Conservation (phyloP, 495 filamentous ascomycete genomes). For the Penicillium dipodomyicola region DNA sequence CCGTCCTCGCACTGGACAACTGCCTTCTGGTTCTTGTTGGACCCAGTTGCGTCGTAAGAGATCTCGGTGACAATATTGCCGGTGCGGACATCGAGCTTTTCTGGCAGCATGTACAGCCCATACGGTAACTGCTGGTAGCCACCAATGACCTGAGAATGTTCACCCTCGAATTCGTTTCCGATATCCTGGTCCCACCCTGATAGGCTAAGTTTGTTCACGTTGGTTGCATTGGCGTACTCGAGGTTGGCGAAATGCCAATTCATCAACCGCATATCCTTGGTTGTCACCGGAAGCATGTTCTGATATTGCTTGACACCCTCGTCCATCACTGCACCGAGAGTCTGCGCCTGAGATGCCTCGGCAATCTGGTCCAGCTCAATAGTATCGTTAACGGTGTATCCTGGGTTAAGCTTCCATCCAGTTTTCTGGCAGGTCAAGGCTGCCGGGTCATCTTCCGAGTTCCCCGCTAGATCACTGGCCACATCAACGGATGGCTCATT, state of each 20-base stretch:
- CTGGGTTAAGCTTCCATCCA: conserved; percentile 75
- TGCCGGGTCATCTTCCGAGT: conserved; percentile 62
- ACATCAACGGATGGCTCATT: conserved; percentile 41
- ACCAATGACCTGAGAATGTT: conserved; percentile 86
- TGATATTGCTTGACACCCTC: conserved; percentile 85
- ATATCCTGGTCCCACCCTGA: conserved; percentile 94
- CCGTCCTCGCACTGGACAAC: conserved; percentile 79
- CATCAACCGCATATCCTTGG: conserved; percentile 82
- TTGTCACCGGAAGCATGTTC: conserved; percentile 73
- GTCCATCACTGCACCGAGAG: conserved; percentile 85
- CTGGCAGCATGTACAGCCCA: conserved; percentile 73
- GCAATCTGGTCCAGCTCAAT: conserved; percentile 69
- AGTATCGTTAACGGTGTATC: conserved; percentile 61
- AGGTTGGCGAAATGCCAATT: conserved; percentile 99
- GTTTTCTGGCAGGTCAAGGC: conserved; percentile 68
- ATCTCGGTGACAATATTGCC: conserved; percentile 67
- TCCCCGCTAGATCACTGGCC: conserved; percentile 52
- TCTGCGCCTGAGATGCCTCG: conserved; percentile 59
- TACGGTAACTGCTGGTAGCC: conserved; percentile 89
- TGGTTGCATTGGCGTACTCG: conserved; percentile 93
- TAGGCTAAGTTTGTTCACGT: conserved; percentile 81
- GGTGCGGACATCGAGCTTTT: conserved; percentile 74
- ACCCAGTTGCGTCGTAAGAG: conserved; percentile 54
- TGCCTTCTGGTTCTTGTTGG: conserved; percentile 40
- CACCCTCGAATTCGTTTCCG: conserved; percentile 95